These are phyloP conservation scores for Aspergillus tamarii DNA, from an alignment of 2,329 filamentous ascomycete genomes.

Conservation along the genomic window DNA sequence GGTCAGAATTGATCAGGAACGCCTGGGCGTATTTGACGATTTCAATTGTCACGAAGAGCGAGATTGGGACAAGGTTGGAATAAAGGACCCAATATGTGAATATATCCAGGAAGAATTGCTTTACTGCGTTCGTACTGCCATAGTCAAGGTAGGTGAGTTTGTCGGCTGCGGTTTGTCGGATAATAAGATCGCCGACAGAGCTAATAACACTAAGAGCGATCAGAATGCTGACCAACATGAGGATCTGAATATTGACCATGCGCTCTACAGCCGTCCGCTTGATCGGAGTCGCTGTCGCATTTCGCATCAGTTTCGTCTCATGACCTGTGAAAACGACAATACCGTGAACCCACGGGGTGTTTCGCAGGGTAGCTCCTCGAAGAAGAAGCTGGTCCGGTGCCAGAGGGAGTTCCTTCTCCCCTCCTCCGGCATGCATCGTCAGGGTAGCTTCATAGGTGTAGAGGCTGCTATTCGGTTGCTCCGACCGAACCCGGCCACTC, in stretches of 20 bases:
- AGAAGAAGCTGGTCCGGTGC: conserved; percentile 91
- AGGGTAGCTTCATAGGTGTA: conserved; percentile 98
- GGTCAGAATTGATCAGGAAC: conserved; percentile 95
- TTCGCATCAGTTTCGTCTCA: conserved; percentile 98
- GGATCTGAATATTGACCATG: conserved; percentile 89
- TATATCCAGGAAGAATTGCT: conserved; percentile 89
- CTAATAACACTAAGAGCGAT: conserved; percentile 83
- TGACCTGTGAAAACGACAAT: conserved; percentile 96
- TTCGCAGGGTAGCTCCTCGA: conserved; percentile 88
- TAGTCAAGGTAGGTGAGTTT: conserved; percentile 76
- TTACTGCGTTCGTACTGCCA: conserved; percentile 65
- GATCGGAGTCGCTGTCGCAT: conserved; percentile 94
- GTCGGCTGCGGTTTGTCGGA: conserved; percentile 65
- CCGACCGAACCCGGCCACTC: conserved; percentile 84
- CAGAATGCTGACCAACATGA: conserved; percentile 85
- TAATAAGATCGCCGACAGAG: conserved; percentile 86
- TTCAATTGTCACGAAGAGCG: conserved; percentile 95
- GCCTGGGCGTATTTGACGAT: conserved; percentile 98
- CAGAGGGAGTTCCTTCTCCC: conserved; percentile 88
- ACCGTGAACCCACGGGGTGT: conserved; percentile 96
- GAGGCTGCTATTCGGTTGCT: conserved; percentile 96
- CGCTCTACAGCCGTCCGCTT: conserved; percentile 96
- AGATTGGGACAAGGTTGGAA: conserved; percentile 94
- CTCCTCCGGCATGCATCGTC: conserved; percentile 85
- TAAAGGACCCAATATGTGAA: conserved; percentile 99